Evolutionary conservation across 2,329 filamentous ascomycete genomes (phyloP).

Genomic region (Shiraia bambusicola): DNA sequence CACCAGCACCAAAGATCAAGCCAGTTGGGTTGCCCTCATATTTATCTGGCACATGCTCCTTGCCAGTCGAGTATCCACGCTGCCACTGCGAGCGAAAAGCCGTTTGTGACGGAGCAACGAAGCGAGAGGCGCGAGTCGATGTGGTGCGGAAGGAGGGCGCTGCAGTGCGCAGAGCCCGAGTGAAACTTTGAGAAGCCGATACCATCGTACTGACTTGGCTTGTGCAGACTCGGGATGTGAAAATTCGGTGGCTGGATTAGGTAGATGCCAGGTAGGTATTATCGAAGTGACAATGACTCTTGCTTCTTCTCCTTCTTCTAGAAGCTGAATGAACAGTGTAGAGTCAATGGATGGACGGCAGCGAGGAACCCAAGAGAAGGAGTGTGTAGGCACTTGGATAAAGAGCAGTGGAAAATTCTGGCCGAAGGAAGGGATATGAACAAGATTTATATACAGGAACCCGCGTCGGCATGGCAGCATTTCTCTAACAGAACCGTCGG

Average conservation of each 20-base stretch:
- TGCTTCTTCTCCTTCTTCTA: no score
- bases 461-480: slow-evolving; percentile 18
- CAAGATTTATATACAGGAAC: slow-evolving; percentile 13
- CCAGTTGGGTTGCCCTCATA: slow-evolving; percentile 54
- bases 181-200: slow-evolving; percentile 37
- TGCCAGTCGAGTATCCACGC: slow-evolving; percentile 68
- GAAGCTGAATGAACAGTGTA: no score
- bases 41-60: slow-evolving; percentile 54
- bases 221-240: background rate
- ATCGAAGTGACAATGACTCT: no score
- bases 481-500: slow-evolving; percentile 18
- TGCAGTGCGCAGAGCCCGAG: slow-evolving; percentile 45
- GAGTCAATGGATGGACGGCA: slow-evolving; percentile 12
- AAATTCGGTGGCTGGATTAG: background rate
- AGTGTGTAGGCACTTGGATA: slow-evolving; percentile 5
- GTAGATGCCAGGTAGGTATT: no score
- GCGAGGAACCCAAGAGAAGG: background rate
- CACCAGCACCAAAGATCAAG: slow-evolving; percentile 36
- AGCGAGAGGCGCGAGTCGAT: slow-evolving; percentile 57
- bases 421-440: background rate
- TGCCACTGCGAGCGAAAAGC: slow-evolving; percentile 76
- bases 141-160: slow-evolving; percentile 57
- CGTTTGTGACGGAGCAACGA: slow-evolving; percentile 62
- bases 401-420: slow-evolving; percentile 4
- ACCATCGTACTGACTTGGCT: slow-evolving; percentile 29